Conservation (phyloP, 176 grass and related monocot genomes). For the Urochloa ruziziensis region DNA sequence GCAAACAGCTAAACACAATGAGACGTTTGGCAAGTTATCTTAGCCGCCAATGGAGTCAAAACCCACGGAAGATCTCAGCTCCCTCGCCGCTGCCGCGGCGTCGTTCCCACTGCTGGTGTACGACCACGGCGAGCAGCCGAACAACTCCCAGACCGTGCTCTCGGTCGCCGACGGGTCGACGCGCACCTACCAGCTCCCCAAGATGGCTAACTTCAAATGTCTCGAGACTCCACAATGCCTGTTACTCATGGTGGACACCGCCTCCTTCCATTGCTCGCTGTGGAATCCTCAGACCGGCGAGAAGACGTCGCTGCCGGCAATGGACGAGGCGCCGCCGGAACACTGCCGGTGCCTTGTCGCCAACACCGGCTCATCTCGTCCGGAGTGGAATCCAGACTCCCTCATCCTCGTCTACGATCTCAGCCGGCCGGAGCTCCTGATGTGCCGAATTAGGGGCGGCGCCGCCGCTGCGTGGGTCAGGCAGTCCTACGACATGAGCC, state of each 20-base stretch:
- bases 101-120: constrained; percentile 13
- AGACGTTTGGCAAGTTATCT: no score
- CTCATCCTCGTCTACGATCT: not conserved
- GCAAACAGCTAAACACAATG: no score
- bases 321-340: not conserved
- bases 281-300: constrained; percentile 12
- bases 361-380: not conserved
- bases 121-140: not conserved
- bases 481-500: not conserved
- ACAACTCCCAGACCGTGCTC: not conserved
- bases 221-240: not conserved
- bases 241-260: not conserved
- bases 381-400: not conserved
- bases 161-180: not conserved
- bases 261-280: not conserved
- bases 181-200: not conserved
- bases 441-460: not conserved
- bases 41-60: not conserved
- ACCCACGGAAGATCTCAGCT: not conserved
- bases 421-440: not conserved
- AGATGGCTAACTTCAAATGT: not conserved
- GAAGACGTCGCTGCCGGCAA: not conserved
- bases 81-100: not conserved
- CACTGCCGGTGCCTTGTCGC: not conserved
- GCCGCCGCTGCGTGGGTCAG: not conserved